Conservation (phyloP, 202 grass and related monocot species). For the Elaeis oleifera region DNA sequence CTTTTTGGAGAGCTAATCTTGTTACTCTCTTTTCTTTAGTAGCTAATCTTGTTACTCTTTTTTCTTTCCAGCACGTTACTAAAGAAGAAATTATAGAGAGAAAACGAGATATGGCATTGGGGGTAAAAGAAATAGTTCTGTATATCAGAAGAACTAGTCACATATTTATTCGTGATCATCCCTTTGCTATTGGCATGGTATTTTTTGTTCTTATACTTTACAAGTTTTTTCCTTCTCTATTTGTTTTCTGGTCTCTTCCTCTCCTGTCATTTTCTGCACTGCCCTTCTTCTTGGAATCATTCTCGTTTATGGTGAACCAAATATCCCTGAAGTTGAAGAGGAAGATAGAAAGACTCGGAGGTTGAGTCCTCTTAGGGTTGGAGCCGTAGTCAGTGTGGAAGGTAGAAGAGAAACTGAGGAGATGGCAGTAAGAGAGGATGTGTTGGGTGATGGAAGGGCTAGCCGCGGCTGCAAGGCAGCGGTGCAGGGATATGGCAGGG, state of each 20-base stretch:
- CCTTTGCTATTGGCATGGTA: conserved; percentile 33
- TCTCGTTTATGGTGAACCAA: conserved; percentile 51
- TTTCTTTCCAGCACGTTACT: too few relatives aligned
- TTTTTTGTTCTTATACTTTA: conserved; percentile 50
- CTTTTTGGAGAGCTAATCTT: too few relatives aligned
- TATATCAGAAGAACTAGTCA: neutral
- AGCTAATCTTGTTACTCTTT: too few relatives aligned
- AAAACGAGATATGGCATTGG: too few relatives aligned
- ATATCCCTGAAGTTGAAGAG: conserved; percentile 31
- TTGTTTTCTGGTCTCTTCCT: conserved; percentile 41
- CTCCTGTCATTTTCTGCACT: conserved; percentile 54
- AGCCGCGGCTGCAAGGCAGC: too few relatives aligned
- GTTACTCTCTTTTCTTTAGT: too few relatives aligned
- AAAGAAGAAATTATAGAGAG: too few relatives aligned
- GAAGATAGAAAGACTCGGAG: conserved; percentile 33
- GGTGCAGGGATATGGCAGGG: too few relatives aligned
- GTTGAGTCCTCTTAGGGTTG: conserved; percentile 6
- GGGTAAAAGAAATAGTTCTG: too few relatives aligned
- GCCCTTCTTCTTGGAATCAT: conserved; percentile 62
- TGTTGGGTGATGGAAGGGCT: too few relatives aligned
- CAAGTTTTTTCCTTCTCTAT: conserved; percentile 52
- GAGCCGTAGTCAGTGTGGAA: neutral
- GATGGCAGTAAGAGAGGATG: too few relatives aligned
- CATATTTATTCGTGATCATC: conserved; percentile 25
- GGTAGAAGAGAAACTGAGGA: neutral